Percentiles rank a stretch among this genome's conserved stretches.
Conservation (phyloP, 306 rosid genomes). For the Arachis hypogaea region DNA sequence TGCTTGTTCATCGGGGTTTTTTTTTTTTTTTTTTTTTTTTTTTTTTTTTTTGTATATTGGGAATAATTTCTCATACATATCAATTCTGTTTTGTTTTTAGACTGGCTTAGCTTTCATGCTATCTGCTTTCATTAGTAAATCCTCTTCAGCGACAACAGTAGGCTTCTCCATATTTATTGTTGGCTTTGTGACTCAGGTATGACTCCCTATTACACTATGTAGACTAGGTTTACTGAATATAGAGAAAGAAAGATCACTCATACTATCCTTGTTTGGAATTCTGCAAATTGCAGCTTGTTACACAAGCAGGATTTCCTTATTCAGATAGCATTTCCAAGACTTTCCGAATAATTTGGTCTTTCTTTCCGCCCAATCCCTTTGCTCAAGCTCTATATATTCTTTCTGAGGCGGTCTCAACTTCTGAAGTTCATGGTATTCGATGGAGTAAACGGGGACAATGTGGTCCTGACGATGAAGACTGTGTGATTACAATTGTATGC, state of each 20-base stretch:
- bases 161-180: constrained; percentile 71
- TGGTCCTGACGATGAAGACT: constrained; percentile 38
- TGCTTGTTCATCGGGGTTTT: background rate
- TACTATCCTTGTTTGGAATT: constrained; percentile 15
- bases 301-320: constrained; percentile 68
- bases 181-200: constrained; percentile 85
- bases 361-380: constrained; percentile 90
- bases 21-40: too few relatives aligned
- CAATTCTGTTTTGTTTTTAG: constrained; percentile 46
- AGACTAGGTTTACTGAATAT: constrained; percentile 2
- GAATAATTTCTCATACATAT: background rate
- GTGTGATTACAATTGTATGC: constrained; percentile 79
- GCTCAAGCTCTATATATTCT: constrained; percentile 67
- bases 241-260: constrained; percentile 36
- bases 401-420: constrained; percentile 55
- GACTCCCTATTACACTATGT: constrained; percentile 42
- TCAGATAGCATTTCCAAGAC: background rate
- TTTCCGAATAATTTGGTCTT: constrained; percentile 58
- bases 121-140: constrained; percentile 79
- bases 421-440: constrained; percentile 67
- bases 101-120: constrained; percentile 84
- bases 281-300: constrained; percentile 56
- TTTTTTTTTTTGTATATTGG: constrained; percentile 15
- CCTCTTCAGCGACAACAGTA: constrained; percentile 76
- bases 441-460: constrained; percentile 76